Conservation (phyloP, 257 asterid genomes). For the Nicotiana undulata region DNA sequence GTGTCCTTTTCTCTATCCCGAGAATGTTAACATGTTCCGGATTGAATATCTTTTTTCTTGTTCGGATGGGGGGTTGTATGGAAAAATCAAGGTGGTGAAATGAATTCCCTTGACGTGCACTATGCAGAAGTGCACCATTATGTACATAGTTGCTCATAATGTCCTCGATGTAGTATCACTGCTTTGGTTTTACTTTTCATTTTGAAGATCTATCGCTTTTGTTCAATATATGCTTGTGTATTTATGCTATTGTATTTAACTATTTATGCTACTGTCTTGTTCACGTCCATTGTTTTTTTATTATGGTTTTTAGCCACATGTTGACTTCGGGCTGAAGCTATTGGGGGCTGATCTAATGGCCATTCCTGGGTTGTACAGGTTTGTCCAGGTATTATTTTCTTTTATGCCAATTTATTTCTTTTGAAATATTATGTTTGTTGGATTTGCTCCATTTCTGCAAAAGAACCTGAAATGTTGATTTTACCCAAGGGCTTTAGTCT, state of each 20-base stretch:
- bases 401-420: constrained; percentile 1
- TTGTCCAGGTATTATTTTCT: constrained; percentile 60
- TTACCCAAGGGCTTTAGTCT: not conserved
- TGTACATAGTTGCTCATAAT: not conserved
- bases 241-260: no score
- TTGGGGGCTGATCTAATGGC: constrained; percentile 97
- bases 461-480: not conserved
- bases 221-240: no score
- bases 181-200: not conserved
- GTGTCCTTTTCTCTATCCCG: not conserved
- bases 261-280: not conserved
- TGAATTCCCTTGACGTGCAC: not conserved
- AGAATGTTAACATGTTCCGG: not conserved
- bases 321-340: constrained; percentile 88
- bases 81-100: not conserved
- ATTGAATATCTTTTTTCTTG: not conserved
- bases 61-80: not conserved
- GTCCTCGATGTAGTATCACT: not conserved
- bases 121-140: not conserved
- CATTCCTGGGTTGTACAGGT: constrained; percentile 74
- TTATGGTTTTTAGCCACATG: constrained; percentile 69
- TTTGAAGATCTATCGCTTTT: not conserved
- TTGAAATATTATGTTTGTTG: not conserved
- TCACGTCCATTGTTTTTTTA: not conserved
- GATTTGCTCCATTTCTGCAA: not conserved